Conservation (phyloP, 768 basidiomycete species). For the Russula abietina region DNA sequence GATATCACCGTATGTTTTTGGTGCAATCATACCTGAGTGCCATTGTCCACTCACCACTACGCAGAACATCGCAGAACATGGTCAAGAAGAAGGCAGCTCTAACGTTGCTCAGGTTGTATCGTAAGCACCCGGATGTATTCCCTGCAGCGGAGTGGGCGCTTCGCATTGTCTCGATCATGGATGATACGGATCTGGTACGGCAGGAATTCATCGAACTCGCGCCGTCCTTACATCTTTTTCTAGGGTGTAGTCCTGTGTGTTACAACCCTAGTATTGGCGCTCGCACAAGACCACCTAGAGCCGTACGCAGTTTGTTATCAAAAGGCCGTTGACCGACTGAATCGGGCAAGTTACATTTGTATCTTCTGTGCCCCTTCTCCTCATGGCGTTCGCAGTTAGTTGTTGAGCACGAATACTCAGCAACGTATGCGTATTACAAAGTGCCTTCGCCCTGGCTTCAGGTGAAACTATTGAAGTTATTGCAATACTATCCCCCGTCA, state of each 20-base stretch:
- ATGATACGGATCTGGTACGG: slow-evolving; percentile 77
- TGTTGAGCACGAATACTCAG: slow-evolving; percentile 82
- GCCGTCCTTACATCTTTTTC: background rate
- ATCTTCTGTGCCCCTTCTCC: background rate
- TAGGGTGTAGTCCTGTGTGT: slow-evolving; percentile 95
- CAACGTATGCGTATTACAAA: slow-evolving; percentile 94
- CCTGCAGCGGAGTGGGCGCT: slow-evolving; percentile 94
- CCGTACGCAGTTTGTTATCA: slow-evolving; percentile 90
- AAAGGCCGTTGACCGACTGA: slow-evolving; percentile 86
- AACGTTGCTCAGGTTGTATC: slow-evolving; percentile 85
- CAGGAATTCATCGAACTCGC: background rate
- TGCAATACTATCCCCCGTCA: slow-evolving; percentile 95
- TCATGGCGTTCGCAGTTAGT: slow-evolving; percentile 53
- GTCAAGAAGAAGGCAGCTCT: slow-evolving; percentile 99
- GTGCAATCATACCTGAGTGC: background rate
- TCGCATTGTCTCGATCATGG: slow-evolving; percentile 92
- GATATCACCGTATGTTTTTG: slow-evolving; percentile 75
- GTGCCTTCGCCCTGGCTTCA: slow-evolving; percentile 97
- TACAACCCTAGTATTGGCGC: slow-evolving; percentile 85
- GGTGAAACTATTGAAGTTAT: slow-evolving; percentile 84
- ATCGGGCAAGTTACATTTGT: slow-evolving; percentile 50
- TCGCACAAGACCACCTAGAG: slow-evolving; percentile 91
- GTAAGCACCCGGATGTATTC: slow-evolving; percentile 93
- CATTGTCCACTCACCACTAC: slow-evolving; percentile 21
- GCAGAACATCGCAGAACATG: slow-evolving; percentile 87